A percentile compares a stretch with the other conserved stretches of the same genome.
phyloP scores from a whole-genome alignment of 352 stramenopile species.

The Hyaloperonospora brassicae region DNA sequence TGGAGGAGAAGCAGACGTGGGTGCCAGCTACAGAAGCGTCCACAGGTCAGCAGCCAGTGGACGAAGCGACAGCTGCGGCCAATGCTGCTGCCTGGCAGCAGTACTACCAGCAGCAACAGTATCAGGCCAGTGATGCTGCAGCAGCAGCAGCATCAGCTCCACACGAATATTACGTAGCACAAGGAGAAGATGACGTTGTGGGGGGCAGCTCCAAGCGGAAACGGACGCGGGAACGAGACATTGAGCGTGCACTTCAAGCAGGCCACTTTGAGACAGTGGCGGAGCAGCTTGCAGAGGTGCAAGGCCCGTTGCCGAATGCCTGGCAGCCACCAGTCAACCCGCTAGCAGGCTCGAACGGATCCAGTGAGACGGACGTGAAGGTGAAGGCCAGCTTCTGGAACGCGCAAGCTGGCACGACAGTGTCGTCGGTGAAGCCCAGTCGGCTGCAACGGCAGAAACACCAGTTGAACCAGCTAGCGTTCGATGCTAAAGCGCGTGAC shows the following conservation, averaged over 20 bases:
- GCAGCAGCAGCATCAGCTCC: no score
- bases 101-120: conserved; percentile 35
- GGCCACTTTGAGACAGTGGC: conserved; percentile 56
- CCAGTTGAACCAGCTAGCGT: conserved; percentile 76
- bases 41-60: conserved; percentile 13
- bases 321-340: conserved; percentile 46
- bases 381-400: conserved; percentile 73
- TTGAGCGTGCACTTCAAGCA: conserved; percentile 62
- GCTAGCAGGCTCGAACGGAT: conserved; percentile 7
- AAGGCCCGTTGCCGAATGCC: conserved; percentile 35
- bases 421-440: conserved; percentile 55
- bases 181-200: conserved; percentile 25
- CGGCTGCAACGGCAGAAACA: conserved; percentile 72
- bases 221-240: conserved; percentile 50
- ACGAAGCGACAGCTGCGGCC: conserved; percentile 10
- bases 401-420: conserved; percentile 36
- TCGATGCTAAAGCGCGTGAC: conserved; percentile 66
- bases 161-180: conserved; percentile 26
- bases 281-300: conserved; percentile 57
- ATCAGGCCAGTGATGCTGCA: conserved; percentile 22
- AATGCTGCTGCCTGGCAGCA: conserved; percentile 31
- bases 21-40: conserved; percentile 2
- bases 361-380: conserved; percentile 35
- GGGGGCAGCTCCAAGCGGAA: conserved; percentile 42
- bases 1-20: neutral